Evolutionary conservation across 495 filamentous ascomycete genomes (phyloP), one percentile per base, ranked within the genome.

Genomic region (Geoglossum glabrum): DNA sequence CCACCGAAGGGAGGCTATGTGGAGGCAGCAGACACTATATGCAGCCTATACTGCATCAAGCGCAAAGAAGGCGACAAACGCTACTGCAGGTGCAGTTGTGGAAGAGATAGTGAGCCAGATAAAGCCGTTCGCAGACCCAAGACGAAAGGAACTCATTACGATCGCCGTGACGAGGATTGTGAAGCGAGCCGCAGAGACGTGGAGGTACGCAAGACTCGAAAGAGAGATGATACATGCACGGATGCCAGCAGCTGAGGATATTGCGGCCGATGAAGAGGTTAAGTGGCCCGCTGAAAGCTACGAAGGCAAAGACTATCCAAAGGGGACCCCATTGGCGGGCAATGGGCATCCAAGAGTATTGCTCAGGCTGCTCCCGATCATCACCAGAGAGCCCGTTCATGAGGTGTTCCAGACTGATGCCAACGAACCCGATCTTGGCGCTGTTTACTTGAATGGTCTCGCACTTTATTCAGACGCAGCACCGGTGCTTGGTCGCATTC

Each of bases 21-120:
- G 79, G 79, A 69, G 79, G 23, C 78, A 81, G 57, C 77, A 81
- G 51, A 83, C 79, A 15, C 74, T 83, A 27, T 76, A 80, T 60
- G 79, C 79, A 19, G 79, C 78, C 19, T 83, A 80, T 68, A 81
- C 79, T 4, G 74, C 76, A 47, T 77, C 73, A 2, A 77, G 76
- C 59, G 79, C 79, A 9, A 83, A 83, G 63, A 72, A 76, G 61
- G 75, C 74, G 17, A 80, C 79, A 61, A 78, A 78, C 50, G 72
- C 78, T n/a, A 76, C 74, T 4, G 79, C 79, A 0, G 72, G 74
- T 5, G 73, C 75, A 23, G 79, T 83, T 33, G 76, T 81, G 23
- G 79, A 83, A 55, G 79, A 82, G 61, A 80, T 82, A 54, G 68
- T 79, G 36, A 72, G 72, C 56, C 74, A 75, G 21, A 74, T 83